Base-by-base conservation (phyloP, 2,329 filamentous ascomycete genomes). In the Ophiocordyceps sinensis region DNA sequence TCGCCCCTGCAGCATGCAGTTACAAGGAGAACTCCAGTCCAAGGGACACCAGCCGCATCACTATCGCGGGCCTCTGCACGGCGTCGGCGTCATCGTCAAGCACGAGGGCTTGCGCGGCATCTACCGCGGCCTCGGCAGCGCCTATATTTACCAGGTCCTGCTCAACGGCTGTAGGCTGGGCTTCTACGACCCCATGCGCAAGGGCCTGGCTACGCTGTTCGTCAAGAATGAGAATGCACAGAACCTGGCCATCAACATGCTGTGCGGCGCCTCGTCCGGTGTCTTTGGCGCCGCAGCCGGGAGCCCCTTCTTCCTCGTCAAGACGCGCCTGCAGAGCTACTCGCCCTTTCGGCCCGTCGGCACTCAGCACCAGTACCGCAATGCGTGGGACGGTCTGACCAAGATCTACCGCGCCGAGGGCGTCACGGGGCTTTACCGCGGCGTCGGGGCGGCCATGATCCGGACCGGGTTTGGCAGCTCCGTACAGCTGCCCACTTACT, bases 251-350 rank as follows among this genome's bases (percentile, higher is more conserved):
- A 75, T 96, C 63, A 98, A 98, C 66, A 86, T 98, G 68, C 82
- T 95, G 59, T 83, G 86, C 43, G 91, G 91, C 51, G 91, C 91
- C 17, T 68, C 76, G 12, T 94, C 87, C 3, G 91, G 91, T 41
- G 77, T 98, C 47, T 74, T 98, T 43, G 91, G 91, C 49, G 91
- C 89, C 9, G 84, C 84, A n/a, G 82, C 84, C 19, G 91, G 89
- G 32, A 94, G 85, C 41, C 91, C 91, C 3, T 96, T 98, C 65
- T 98, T 98, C 73, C 77, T 98, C 41, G 83, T 96, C 60, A 98
- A 98, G 71, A 98, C 91, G 3, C 78, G 91, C 36, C 70, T 98
- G 43, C 91, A 98, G 64, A 94, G 86, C 51, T 96, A 75, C 67
- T 94, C 87, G 31, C 85, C 88, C 5, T 91, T 88, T 62, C 72